Evolutionary conservation across 345 rosid genomes (phyloP).

Genomic region (Raphanus raphanistrum): DNA sequence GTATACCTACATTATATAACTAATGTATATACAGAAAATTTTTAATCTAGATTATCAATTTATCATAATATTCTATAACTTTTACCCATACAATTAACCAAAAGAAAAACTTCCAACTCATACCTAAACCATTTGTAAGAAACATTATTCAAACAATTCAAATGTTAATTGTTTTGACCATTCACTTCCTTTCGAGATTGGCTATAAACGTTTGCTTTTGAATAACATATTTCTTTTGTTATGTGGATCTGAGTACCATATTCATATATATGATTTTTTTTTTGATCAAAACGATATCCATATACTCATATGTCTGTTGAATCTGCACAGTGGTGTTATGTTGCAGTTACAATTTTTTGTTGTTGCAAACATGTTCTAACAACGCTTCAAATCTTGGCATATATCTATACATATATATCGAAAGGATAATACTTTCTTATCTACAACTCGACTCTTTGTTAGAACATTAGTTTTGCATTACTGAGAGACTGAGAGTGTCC

Average conservation of each 20-base stretch:
- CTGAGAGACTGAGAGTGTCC: not conserved
- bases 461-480: not conserved
- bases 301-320: not conserved
- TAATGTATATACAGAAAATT: not conserved
- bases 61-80: not conserved
- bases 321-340: not conserved
- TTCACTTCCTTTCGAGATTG: not conserved
- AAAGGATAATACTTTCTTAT: not conserved
- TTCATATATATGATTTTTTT: not conserved
- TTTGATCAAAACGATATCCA: not conserved
- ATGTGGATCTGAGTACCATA: not conserved
- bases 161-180: not conserved
- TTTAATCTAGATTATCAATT: not conserved
- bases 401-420: not conserved
- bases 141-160: not conserved
- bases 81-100: not conserved
- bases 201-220: not conserved
- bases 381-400: not conserved
- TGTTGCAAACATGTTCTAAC: not conserved
- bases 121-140: not conserved
- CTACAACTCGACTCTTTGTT: not conserved
- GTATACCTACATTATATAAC: constrained; percentile 8
- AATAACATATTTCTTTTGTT: not conserved
- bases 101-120: not conserved
- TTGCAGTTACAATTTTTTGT: not conserved